Base-by-base conservation (phyloP, 495 filamentous ascomycete genomes). In the Hyaloscypha bicolor region DNA sequence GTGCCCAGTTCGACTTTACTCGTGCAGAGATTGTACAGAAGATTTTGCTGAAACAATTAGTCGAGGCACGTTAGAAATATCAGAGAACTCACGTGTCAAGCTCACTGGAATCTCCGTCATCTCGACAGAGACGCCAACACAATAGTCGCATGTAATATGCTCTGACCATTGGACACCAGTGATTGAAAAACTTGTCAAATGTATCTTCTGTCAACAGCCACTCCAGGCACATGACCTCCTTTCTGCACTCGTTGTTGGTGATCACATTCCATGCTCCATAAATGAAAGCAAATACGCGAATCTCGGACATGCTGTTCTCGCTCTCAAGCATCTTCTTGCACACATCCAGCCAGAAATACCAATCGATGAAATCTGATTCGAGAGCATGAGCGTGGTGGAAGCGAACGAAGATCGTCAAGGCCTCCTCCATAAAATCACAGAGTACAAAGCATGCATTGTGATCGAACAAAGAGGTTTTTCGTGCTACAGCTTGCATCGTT, bases 91-190 rank as follows among this genome's bases (percentile, higher is more conserved):
- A 94, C 91, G 81, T 79, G 71, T 97, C 92, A 53, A 89, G 73
- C 37, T 85, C 81, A 42, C 87, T 86, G 9, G 85, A 82, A 57
- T 85, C 86, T 6, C 88, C 91, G 67, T 89, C 87, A 73, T 91
- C 92, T 64, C 95, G 83, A 64, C 89, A 95, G 14, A 98, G 73
- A 48, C 96, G 88, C 95, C 95, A 99, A 78, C 94, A 97, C 19
- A 97, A 76, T 42, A 99, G 76, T 45, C 95, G 92, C 87, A 97
- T 95, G 74, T 89, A 98, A 77, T 98, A 99, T 21, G 93, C 91
- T 67, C 95, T 86, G 32, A 97, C 93, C 95, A 99, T 97, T 2
- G 95, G 95, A 78, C 94, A 97, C 95, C 95, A 99, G 75, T 97
- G 93, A 74, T 89, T 93, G 79, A 99, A 99, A 69, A 93, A 88